Base-by-base conservation (phyloP, 2,329 filamentous ascomycete species). In the Dactylellina cionopaga region DNA sequence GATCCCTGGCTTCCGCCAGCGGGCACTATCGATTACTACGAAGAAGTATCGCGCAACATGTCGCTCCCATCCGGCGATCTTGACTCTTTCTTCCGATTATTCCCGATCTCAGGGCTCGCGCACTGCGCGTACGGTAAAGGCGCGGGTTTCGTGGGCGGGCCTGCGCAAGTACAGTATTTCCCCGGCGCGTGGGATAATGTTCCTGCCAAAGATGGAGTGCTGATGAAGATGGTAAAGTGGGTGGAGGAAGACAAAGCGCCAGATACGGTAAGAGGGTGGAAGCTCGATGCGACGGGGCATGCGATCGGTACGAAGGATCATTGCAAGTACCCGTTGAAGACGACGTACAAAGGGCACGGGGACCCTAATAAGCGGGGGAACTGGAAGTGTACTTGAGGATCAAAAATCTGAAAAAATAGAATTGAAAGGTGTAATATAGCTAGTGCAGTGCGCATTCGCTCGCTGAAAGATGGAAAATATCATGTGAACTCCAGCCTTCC, bases 141-240 rank as follows among this genome's bases (percentile, higher is more conserved):
- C 0, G 74, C 64, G 3, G 10, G 27, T 11, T 62, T 29, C 25
- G 51, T 74, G 0, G 55, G 47, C 22, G 63, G 63, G 0, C 52
- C 63, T 9, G n/a, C 9, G 1, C 62, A 65, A 15, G 22, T 43
- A 10, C n/a, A 6, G 3, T 54, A 22, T 27, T 31, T n/a, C 31
- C 24, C 54, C 15, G 33, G 39, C n/a, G 27, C 49, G 19, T 3
- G 9, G 1, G 22, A 46, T 11, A 47, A 19, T n/a, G 5, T 33
- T 9, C 44, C 33, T 31, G 25, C 15, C 7, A 43, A 10, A 5
- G 33, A 52, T n/a, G 31, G 24, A 4, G 51, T 41, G 6, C 79
- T 87, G 37, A 79, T 81, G 74, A 82, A 83, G 7, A 77, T 86
- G 69, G 80, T 85, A 22, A 75, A 78, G 27, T 85, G 83, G 83